phyloP scores from a whole-genome alignment of 1,139 yeast species.

The Hyphopichia burtonii region DNA sequence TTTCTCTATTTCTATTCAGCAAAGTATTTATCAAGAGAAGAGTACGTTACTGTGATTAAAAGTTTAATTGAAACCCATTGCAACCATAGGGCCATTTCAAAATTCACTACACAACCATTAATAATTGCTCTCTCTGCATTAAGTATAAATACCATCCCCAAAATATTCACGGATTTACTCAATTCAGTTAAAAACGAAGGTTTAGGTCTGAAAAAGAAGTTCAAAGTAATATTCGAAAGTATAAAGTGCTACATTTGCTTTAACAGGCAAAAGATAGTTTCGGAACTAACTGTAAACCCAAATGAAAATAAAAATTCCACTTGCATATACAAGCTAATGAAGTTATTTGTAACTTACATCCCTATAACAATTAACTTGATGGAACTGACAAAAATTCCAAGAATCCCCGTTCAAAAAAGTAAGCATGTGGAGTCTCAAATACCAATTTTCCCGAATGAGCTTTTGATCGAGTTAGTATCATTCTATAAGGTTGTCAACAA shows the following conservation, averaged over 20 bases:
- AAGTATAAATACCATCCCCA: not conserved
- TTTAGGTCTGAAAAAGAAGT: not conserved
- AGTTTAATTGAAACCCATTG: not conserved
- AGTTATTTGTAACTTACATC: constrained; percentile 2
- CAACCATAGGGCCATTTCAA: not conserved
- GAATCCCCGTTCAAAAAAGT: not conserved
- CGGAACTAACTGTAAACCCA: constrained; percentile 8
- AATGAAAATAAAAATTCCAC: constrained; percentile 8
- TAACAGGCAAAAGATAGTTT: constrained; percentile 9
- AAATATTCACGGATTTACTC: not conserved
- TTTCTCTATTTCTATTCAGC: not conserved
- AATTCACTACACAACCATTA: not conserved
- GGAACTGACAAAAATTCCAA: constrained; percentile 2
- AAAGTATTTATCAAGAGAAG: not conserved
- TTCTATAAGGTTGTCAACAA: constrained; percentile 10
- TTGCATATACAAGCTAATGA: constrained; percentile 8
- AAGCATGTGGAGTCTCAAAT: not conserved
- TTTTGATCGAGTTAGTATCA: constrained; percentile 10
- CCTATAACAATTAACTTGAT: constrained; percentile 1
- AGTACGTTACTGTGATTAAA: not conserved
- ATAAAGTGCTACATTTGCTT: constrained; percentile 13
- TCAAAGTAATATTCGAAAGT: not conserved
- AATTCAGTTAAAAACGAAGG: not conserved
- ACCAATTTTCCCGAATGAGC: constrained; percentile 2
- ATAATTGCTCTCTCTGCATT: not conserved